phyloP scores from a whole-genome alignment of 805 yeast genomes.

The Naumovozyma baii region DNA sequence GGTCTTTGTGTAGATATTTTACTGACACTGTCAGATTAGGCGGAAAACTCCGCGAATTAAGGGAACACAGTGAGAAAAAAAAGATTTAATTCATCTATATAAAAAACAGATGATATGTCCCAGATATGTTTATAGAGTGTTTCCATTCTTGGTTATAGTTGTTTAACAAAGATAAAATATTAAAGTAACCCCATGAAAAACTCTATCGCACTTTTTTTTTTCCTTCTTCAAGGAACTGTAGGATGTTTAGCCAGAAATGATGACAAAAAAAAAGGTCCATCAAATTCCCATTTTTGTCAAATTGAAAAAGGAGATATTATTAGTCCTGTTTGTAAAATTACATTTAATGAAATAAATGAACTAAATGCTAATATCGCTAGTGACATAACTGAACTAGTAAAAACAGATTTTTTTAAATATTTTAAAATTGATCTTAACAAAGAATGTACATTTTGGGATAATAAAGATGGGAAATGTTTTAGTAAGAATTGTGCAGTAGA shows the following conservation, averaged over 20 bases:
- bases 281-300: conserved; percentile 16
- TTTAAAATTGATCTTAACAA: conserved; percentile 74
- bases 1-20: conserved; percentile 63
- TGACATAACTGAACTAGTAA: conserved; percentile 42
- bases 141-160: too few relatives aligned
- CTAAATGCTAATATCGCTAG: conserved; percentile 44
- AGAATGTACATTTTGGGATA: conserved; percentile 78
- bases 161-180: too few relatives aligned
- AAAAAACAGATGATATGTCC: too few relatives aligned
- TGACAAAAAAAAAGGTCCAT: too few relatives aligned
- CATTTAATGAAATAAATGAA: conserved; percentile 39
- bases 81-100: too few relatives aligned
- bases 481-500: conserved; percentile 84
- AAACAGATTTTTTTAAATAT: conserved; percentile 73
- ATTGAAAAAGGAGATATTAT: conserved; percentile 21
- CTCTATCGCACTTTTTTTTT: too few relatives aligned
- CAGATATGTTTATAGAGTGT: too few relatives aligned
- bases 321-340: conserved; percentile 30
- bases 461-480: conserved; percentile 66
- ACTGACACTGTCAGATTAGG: conserved; percentile 19
- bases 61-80: too few relatives aligned
- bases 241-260: too few relatives aligned
- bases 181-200: too few relatives aligned
- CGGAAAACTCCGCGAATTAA: too few relatives aligned
- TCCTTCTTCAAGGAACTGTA: too few relatives aligned